phyloP scores from a whole-genome alignment of 1,284 basidiomycete genomes.

The Malassezia restricta region DNA sequence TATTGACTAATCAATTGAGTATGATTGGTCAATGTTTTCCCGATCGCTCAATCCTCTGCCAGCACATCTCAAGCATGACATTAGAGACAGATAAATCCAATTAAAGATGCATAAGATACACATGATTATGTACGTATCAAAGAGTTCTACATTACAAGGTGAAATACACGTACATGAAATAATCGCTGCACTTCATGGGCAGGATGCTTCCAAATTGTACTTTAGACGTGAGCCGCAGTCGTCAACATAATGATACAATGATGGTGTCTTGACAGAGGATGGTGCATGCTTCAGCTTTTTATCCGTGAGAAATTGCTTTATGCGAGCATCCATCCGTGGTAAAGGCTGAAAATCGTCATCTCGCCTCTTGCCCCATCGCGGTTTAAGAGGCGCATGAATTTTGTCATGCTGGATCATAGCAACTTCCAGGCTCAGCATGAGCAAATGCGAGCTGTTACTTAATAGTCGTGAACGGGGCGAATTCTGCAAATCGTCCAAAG shows the following conservation, averaged over 20 bases:
- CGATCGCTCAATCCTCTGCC: too few species aligned
- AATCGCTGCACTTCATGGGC: too few species aligned
- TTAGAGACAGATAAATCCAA: too few species aligned
- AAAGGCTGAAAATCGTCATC: slow-evolving; percentile 26
- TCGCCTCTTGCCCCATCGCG: slow-evolving; percentile 35
- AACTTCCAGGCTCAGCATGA: slow-evolving; percentile 41
- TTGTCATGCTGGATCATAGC: slow-evolving; percentile 44
- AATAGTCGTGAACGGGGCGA: slow-evolving; percentile 27
- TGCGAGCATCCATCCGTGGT: neutral
- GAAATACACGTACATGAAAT: too few species aligned
- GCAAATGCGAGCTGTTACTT: slow-evolving; percentile 37
- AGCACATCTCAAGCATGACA: too few species aligned
- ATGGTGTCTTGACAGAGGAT: neutral
- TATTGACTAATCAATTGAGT: too few species aligned
- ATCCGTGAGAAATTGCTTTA: neutral
- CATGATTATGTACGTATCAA: too few species aligned
- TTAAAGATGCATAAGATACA: too few species aligned
- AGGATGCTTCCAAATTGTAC: neutral
- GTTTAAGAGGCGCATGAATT: slow-evolving; percentile 41
- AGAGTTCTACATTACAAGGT: too few species aligned
- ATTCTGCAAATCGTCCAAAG: neutral
- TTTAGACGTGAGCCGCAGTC: slow-evolving; percentile 2
- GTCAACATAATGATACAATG: slow-evolving; percentile 7
- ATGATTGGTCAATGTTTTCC: too few species aligned
- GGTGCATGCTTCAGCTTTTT: neutral